Evolutionary conservation across 805 yeast species (phyloP).

Genomic region (Myxozyma melibiosi): DNA sequence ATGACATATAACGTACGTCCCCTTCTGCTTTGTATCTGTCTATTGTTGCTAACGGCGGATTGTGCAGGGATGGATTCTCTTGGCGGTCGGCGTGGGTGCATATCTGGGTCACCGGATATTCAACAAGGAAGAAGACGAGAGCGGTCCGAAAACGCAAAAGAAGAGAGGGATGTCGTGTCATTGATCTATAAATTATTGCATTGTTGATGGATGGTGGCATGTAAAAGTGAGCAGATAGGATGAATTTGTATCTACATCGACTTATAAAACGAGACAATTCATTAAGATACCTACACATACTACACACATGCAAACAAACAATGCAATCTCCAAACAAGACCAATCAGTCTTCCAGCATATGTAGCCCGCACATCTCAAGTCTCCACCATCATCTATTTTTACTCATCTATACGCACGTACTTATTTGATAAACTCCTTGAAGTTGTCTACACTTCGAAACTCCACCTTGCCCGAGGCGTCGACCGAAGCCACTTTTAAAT

Average conservation of each 20-base stretch:
- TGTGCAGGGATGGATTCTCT: constrained; percentile 68
- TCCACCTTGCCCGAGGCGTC: constrained; percentile 38
- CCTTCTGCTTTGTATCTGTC: background rate
- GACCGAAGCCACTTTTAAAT: constrained; percentile 40
- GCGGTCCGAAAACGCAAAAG: background rate
- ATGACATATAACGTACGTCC: constrained; percentile 68
- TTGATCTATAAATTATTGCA: too few species aligned
- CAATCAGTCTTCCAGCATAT: too few species aligned
- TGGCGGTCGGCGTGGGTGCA: constrained; percentile 72
- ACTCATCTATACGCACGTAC: background rate
- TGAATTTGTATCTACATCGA: too few species aligned
- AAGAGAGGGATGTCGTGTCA: constrained; percentile 11
- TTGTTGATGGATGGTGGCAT: too few species aligned
- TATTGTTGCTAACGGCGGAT: background rate
- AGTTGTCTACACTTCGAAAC: constrained; percentile 36
- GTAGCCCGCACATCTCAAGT: too few species aligned
- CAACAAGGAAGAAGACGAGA: background rate
- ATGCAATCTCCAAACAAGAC: too few species aligned
- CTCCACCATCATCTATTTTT: background rate
- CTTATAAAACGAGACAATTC: too few species aligned
- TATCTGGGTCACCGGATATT: constrained; percentile 53
- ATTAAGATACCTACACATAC: too few species aligned
- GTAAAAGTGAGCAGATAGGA: too few species aligned
- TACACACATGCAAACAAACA: too few species aligned
- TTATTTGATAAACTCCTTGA: constrained; percentile 33